A percentile compares a stretch with the other conserved stretches of the same genome.
Conservation (phyloP, 139 green algal species). For the Tetradesmus obliquus region DNA sequence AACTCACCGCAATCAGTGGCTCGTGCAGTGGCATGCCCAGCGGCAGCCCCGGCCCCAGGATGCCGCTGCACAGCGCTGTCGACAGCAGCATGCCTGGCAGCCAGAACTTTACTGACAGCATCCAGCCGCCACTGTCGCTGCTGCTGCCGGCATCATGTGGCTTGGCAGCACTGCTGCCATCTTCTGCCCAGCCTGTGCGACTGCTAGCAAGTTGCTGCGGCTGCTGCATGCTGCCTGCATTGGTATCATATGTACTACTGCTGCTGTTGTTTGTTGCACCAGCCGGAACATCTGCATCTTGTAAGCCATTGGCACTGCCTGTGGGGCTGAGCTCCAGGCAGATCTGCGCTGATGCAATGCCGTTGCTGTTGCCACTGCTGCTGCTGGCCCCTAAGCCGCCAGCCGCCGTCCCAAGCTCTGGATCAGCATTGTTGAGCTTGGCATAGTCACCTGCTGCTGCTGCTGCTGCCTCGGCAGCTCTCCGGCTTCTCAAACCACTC, state of each 20-base stretch:
- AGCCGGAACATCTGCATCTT: not conserved
- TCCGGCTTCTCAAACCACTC: too few species aligned
- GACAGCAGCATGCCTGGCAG: slow-evolving; percentile 50
- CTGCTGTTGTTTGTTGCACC: not conserved
- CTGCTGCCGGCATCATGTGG: not conserved
- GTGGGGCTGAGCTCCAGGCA: not conserved
- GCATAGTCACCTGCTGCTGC: not conserved
- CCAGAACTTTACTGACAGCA: slow-evolving; percentile 47
- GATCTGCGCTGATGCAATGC: not conserved
- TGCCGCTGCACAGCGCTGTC: slow-evolving; percentile 52
- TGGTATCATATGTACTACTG: not conserved
- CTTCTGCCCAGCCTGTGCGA: not conserved
- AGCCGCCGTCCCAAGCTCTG: not conserved
- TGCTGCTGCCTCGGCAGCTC: not conserved
- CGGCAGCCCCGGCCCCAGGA: slow-evolving; percentile 63
- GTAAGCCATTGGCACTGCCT: slow-evolving; percentile 9
- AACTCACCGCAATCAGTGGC: slow-evolving; percentile 48
- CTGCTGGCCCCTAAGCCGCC: not conserved
- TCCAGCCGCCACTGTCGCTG: slow-evolving; percentile 1
- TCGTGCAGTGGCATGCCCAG: slow-evolving; percentile 60
- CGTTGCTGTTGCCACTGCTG: not conserved
- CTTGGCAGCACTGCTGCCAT: not conserved
- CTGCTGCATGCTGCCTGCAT: not conserved
- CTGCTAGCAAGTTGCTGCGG: not conserved
- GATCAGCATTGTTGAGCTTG: not conserved